Evolutionary conservation across 2,329 filamentous ascomycete species (phyloP), one percentile per base, ranked within the genome.

Genomic region (Colletotrichum ledebouriae): DNA sequence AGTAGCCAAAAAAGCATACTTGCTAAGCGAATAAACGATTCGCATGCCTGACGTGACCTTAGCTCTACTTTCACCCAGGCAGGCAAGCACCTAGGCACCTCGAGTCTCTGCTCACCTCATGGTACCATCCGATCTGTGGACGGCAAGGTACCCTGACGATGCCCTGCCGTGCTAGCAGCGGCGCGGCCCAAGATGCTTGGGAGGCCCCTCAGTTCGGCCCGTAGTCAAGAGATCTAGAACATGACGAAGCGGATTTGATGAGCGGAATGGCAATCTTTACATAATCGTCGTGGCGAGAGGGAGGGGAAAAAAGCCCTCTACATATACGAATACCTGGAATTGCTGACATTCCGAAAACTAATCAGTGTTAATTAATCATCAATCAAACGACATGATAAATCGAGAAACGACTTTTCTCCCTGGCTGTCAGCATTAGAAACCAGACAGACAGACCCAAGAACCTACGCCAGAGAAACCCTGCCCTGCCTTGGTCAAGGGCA

Each of bases 201-300:
- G 55, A 65, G 47, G 55, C 61, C 65, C 47, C 65, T 65, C 61
- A 65, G 53, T 68, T 60, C 49, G 61, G 56, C 33, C 66, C 55
- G 47, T 47, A 47, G 25, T 34, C 60, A 25, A 53, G 29, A 66
- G 55, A 68, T 68, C 66, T 69, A 66, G 66, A 69, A 60, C 61
- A 39, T 69, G 58, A 67, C 63, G 42, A 63, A 67, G 63, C 50
- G 25, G 46, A 53, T 50, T 63, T 22, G 20, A 41, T 49, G 41
- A 59, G 53, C 61, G 25, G 33, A 33, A 29, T 39, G 17, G n/a
- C 34, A 17, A 22, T 15, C 49, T 20, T 69, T 65, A 69, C 61
- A 69, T 69, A 60, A 69, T 66, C 29, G 6, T 29, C 29, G 29
- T 29, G 29, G 29, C 29, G 29, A 29, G 29, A 29, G 2, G 7